Evolutionary conservation across 345 rosid species (phyloP), one percentile per base, ranked within the genome.

Genomic region (Aegle marmelos): DNA sequence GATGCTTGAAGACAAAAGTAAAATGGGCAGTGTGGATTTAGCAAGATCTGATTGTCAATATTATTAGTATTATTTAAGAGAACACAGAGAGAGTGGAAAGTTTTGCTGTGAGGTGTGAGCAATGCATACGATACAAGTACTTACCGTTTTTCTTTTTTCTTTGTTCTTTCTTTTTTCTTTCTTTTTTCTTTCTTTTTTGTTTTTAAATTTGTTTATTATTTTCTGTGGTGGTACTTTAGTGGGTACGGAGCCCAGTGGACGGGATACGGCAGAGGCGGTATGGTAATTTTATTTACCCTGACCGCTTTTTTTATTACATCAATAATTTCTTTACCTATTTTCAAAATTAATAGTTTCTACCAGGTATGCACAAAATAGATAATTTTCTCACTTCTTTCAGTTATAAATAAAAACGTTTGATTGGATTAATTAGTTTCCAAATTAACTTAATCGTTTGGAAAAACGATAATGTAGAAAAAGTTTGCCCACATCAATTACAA

Each of bases 1-100:
- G 53, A 75, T 19, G 56, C 41, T 60, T 1, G 8, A 37, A 37
- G 64, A 74, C 10, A 17, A 64, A 61, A 16, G 5, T 45, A 27
- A 63, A 53, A 9, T 21, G 17, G 24, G 28, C 69, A 41, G 39
- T 27, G 13, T 19, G 13, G 56, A 67, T 24, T 76, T 36, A 37
- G 66, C 65, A 67, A 67, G 79, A 76, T 67, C 79, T 67, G 73
- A 36, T 17, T 53, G 57, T 53, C 19, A 53, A 16, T 17, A 2
- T 41, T 50, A 59, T 36, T 10, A 16, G 2, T n/a, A 41, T 14
- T 21, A 21, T 65, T 34, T 14, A 50, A 19, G 7, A 58, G 31
- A 64, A 36, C 8, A 7, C 7, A 45, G 70, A 50, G 78, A 48
- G 10, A 30, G 62, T 50, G 25, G 70, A 45, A 45, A n/a, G 48